A percentile compares a stretch with the other conserved stretches of the same genome.
phyloP scores from a whole-genome alignment of 1,284 basidiomycete genomes.

The Serendipita sp. region DNA sequence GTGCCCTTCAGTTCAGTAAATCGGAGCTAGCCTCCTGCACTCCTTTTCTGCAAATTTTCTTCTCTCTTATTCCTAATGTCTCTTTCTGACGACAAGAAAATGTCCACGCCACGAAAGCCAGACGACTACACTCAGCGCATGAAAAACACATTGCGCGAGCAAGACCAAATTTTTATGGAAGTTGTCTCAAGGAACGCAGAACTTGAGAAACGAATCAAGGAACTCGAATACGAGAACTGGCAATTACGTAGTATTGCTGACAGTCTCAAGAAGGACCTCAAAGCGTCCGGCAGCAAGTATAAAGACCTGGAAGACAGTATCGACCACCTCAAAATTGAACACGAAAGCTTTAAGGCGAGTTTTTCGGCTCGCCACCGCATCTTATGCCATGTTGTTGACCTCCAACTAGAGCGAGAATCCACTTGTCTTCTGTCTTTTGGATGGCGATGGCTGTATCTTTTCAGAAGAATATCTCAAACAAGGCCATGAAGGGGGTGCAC shows the following conservation, averaged over 20 bases:
- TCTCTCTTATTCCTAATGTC: neutral
- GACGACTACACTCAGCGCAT: neutral
- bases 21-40: neutral
- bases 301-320: neutral
- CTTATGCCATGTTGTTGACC: neutral
- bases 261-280: neutral
- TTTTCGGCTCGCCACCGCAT: neutral
- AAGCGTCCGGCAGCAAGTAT: neutral
- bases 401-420: conserved; percentile 24
- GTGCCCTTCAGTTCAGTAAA: neutral
- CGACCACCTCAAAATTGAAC: neutral
- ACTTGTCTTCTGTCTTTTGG: conserved; percentile 39
- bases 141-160: neutral
- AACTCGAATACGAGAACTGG: neutral
- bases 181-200: conserved; percentile 32
- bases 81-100: neutral
- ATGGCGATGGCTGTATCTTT: conserved; percentile 56
- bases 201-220: conserved; percentile 21
- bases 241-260: neutral
- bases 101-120: neutral
- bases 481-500: conserved; percentile 42
- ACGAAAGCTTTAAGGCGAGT: conserved; percentile 1
- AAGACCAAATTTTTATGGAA: neutral
- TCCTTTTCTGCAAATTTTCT: neutral
- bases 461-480: conserved; percentile 33